Base-by-base conservation (phyloP, 495 filamentous ascomycete genomes). In the Umbilicaria muhlenbergii region DNA sequence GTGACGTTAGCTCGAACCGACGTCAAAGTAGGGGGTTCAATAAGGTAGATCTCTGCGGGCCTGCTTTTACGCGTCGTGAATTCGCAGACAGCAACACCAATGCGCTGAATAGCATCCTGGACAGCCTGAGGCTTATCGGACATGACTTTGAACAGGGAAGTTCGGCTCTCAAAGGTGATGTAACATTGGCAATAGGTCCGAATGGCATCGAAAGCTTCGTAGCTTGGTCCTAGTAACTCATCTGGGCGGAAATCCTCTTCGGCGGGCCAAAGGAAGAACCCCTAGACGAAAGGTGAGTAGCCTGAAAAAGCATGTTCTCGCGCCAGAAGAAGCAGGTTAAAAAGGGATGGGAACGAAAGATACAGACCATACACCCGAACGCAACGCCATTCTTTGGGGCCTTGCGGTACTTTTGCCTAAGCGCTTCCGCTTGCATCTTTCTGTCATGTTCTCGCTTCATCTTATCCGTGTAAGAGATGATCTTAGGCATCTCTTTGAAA, bases 181-280 rank as follows among this genome's bases (percentile, higher is more conserved):
- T 51, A 58, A 14, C 61, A 59, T 39, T 53, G 48, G 18, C 48
- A 45, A 17, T 51, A 52, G 1, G 47, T 49, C 15, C 71, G 58
- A 18, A 78, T 62, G 13, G 39, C 31, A 41, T 75, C 65, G 10
- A 77, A 58, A 10, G 58, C 57, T 46, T 74, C 68, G 3, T 72
- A 58, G 12, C 62, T 53, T 5, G 39, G 31, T 2, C 72, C 74
- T 32, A 78, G 55, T 4, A 63, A 46, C 11, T 65, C 53, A 11
- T 50, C 46, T 3, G 67, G 52, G 1, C 53, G 48, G 5, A 60
- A 53, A 28, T 28, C 24, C 16, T 65, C 62, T 17, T 67, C 54
- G 1, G 45, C 45, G 16, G 66, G 65, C 71, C 68, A 73, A 10
- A 63, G 39, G 35, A 71, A 72, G 7, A 62, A 53, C 1, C 67